Evolutionary conservation across 805 yeast species (phyloP).

Genomic region (Phaffomyces opuntiae): DNA sequence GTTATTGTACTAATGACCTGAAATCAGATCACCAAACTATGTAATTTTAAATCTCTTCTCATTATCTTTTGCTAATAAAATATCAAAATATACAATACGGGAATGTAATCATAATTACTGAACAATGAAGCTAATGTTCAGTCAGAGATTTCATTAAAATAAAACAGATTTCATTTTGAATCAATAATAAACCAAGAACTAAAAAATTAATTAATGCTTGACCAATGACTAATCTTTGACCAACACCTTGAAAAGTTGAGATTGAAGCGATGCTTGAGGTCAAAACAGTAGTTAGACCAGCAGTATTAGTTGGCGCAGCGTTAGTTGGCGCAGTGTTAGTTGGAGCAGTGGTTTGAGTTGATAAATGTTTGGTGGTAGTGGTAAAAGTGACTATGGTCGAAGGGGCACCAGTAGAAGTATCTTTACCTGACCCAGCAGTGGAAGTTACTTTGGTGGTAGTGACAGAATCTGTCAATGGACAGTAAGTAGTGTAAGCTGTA

Average conservation of each 20-base stretch:
- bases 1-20: too few species aligned
- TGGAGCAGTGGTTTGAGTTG: background rate
- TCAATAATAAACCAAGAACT: background rate
- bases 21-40: too few species aligned
- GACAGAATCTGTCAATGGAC: background rate
- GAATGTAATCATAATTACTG: too few species aligned
- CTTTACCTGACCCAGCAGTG: background rate
- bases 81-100: too few species aligned
- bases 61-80: too few species aligned
- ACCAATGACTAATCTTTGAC: background rate
- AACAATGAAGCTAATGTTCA: too few species aligned
- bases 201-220: background rate
- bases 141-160: too few species aligned
- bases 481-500: background rate
- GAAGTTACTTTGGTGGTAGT: background rate
- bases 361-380: background rate
- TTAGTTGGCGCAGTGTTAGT: too few species aligned
- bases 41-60: too few species aligned
- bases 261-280: background rate
- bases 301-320: background rate
- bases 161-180: background rate
- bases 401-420: background rate
- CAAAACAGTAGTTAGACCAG: background rate
- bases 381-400: background rate
- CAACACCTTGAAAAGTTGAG: background rate